These are phyloP conservation scores for Phoma sp. DNA, from an alignment of 2,329 filamentous ascomycete genomes.

Conservation along the genomic window DNA sequence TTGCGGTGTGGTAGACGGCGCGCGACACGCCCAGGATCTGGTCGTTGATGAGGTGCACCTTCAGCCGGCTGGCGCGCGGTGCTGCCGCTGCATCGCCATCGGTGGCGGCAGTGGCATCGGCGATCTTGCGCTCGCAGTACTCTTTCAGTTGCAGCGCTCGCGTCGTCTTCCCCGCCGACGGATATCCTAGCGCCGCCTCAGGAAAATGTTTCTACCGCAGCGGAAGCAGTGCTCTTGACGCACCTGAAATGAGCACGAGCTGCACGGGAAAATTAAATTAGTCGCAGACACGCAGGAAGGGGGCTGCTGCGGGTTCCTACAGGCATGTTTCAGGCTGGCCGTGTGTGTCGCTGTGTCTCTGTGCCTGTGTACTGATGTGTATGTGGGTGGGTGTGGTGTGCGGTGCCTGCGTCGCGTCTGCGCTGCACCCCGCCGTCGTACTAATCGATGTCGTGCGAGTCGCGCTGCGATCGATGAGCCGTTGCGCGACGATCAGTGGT, in stretches of 20 bases:
- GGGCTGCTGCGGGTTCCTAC: conserved; percentile 27
- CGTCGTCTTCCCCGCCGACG: conserved; percentile 67
- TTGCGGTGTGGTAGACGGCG: conserved; percentile 75
- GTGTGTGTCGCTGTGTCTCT: background rate
- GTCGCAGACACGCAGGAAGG: conserved; percentile 15
- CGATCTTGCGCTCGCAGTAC: conserved; percentile 67
- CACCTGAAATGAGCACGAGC: conserved; percentile 64
- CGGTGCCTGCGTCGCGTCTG: no score
- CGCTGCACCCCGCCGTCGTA: conserved; percentile 1
- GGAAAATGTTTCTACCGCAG: conserved; percentile 44
- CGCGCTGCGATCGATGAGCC: conserved; percentile 1
- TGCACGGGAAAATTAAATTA: conserved; percentile 38
- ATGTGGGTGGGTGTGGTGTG: no score
- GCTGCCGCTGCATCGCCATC: conserved; percentile 21
- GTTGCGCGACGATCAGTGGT: conserved; percentile 8
- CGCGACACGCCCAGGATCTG: conserved; percentile 72
- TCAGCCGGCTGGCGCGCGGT: conserved; percentile 59
- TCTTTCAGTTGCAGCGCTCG: conserved; percentile 68
- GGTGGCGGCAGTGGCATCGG: conserved; percentile 48
- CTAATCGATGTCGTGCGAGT: background rate
- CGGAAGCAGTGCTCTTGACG: conserved; percentile 1
- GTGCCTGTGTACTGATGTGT: background rate
- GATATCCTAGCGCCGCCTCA: conserved; percentile 67
- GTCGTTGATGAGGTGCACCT: conserved; percentile 77
- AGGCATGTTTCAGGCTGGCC: conserved; percentile 25